These are phyloP conservation scores for Eimeria maxima DNA, from an alignment of 169 alveolate species.

Conservation along the genomic window DNA sequence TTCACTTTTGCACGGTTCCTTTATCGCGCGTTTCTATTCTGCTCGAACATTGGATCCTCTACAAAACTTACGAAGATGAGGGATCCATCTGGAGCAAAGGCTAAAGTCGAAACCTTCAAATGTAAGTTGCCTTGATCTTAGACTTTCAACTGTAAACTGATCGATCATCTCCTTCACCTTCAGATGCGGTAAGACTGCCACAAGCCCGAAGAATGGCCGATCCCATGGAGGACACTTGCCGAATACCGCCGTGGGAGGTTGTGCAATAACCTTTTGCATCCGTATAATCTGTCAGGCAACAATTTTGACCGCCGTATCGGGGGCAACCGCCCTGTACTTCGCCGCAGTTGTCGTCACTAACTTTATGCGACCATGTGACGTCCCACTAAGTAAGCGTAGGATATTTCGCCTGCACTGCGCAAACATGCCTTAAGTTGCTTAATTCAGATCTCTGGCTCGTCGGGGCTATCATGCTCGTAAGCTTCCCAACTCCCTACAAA, in stretches of 20 bases:
- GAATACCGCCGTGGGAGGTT: background rate
- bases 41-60: constrained; percentile 37
- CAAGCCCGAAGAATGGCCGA: background rate
- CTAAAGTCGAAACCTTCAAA: constrained; percentile 74
- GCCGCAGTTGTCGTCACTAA: constrained; percentile 47
- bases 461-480: constrained; percentile 75
- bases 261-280: background rate
- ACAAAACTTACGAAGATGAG: constrained; percentile 45
- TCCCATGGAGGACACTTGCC: constrained; percentile 14
- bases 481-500: background rate
- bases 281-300: constrained; percentile 65
- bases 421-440: constrained; percentile 18
- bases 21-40: constrained; percentile 27
- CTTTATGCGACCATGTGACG: constrained; percentile 71
- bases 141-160: background rate
- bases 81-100: constrained; percentile 79
- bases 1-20: constrained; percentile 75
- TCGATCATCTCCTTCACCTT: background rate
- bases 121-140: constrained; percentile 31
- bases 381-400: constrained; percentile 78
- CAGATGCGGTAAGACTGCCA: constrained; percentile 76
- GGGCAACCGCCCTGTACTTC: constrained; percentile 29
- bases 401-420: constrained; percentile 14
- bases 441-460: constrained; percentile 76
- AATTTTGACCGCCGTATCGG: constrained; percentile 69